Base-by-base conservation (phyloP, 495 filamentous ascomycete species). In the Patellaria atrata region DNA sequence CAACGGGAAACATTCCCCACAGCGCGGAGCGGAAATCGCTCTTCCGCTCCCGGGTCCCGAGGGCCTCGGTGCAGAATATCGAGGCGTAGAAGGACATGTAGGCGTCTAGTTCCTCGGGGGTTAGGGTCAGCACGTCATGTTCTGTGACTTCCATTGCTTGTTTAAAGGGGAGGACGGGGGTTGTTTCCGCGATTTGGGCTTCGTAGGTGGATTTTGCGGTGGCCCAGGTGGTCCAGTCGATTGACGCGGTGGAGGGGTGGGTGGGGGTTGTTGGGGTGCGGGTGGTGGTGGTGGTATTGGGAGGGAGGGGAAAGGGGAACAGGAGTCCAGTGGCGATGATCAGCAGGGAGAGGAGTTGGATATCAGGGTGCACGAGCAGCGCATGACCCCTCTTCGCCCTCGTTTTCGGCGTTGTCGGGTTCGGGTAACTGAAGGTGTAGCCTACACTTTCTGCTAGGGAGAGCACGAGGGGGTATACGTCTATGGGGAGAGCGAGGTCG, bases 21-120 rank as follows among this genome's bases (percentile, higher is more conserved):
- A 75, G 43, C 15, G 55, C 57, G 30, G 59, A 54, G 10, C 54
- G 36, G 33, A 49, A 51, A 2, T 51, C 46, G 15, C 34, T 40
- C 5, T 50, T 47, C 24, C 30, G 32, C 4, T 30, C 43, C 30
- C 40, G 18, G 22, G 26, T 30, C 17, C 11, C 35, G 40, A 16
- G 28, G 11, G 28, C 38, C 30, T 33, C 47, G 30, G 35, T 64
- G 29, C 79, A 49, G 70, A 76, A 91, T 19, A 62, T 82, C 44
- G 69, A 67, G 51, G 87, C 77, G 48, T 82, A 92, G 80, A 82
- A 94, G 53, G 86, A 73, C 64, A 97, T 63, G 40, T 92, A 92
- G 31, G 79, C 68, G 42, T 89, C 77, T 33, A 94, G 52, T 39
- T 91, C 70, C 7, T 61, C 50, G 12, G 65, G 62, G 1, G 58